Evolutionary conservation across 768 basidiomycete genomes (phyloP).

Genomic region (Phaffia tasmanica): DNA sequence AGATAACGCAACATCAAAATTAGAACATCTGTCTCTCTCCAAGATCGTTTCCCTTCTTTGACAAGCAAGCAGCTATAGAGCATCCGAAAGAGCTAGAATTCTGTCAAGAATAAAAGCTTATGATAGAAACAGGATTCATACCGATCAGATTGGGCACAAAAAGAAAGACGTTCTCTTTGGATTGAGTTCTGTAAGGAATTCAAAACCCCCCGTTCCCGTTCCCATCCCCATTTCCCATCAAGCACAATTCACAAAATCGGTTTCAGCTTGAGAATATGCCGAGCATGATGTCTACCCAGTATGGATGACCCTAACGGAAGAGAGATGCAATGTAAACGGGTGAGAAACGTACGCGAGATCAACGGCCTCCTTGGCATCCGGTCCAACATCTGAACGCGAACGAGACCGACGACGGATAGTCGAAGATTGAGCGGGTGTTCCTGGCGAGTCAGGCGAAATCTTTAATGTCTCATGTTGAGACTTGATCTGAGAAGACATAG

Average conservation of each 20-base stretch:
- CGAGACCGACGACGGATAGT: constrained; percentile 7
- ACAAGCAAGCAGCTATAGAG: background rate
- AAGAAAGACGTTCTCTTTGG: constrained; percentile 84
- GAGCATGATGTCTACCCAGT: too few relatives aligned
- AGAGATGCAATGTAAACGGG: constrained; percentile 41
- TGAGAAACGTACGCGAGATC: constrained; percentile 62
- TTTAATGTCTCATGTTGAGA: too few relatives aligned
- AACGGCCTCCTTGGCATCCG: constrained; percentile 69
- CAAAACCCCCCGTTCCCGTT: too few relatives aligned
- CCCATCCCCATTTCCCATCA: too few relatives aligned
- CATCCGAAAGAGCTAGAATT: background rate
- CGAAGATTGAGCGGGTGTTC: too few relatives aligned
- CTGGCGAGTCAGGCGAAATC: too few relatives aligned
- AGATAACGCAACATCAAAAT: background rate
- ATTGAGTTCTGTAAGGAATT: background rate
- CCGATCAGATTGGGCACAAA: constrained; percentile 97
- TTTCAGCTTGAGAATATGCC: too few relatives aligned
- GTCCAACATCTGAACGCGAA: background rate
- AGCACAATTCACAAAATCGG: too few relatives aligned
- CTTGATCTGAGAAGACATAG: too few relatives aligned
- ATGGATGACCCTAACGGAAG: background rate
- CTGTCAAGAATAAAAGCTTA: background rate
- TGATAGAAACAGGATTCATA: constrained; percentile 37
- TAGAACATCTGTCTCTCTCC: background rate
- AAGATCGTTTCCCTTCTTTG: too few relatives aligned